These are phyloP conservation scores for Penicillium herquei DNA, from an alignment of 495 filamentous ascomycete genomes.

Conservation along the genomic window DNA sequence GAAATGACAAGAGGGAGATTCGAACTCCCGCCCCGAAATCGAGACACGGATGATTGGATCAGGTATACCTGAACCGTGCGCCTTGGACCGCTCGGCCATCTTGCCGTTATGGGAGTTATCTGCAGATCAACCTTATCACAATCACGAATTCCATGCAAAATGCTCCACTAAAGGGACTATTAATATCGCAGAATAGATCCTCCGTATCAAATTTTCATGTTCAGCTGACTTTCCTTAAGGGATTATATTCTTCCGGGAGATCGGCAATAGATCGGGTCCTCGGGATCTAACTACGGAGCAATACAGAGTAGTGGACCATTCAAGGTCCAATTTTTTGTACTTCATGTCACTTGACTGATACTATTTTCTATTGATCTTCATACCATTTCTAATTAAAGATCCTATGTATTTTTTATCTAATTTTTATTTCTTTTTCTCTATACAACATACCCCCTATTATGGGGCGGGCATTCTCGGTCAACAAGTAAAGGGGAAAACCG, in stretches of 20 bases:
- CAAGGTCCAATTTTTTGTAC: background rate
- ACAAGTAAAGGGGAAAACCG: slow-evolving; percentile 17
- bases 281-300: too few relatives aligned
- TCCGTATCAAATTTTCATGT: background rate
- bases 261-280: too few relatives aligned
- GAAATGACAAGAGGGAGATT: slow-evolving; percentile 39
- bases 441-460: too few relatives aligned
- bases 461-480: background rate
- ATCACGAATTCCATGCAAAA: too few relatives aligned
- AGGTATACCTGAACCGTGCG: slow-evolving; percentile 35
- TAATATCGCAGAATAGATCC: too few relatives aligned
- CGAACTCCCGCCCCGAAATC: slow-evolving; percentile 35
- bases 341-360: background rate
- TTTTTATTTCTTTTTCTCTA: too few relatives aligned
- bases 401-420: too few relatives aligned
- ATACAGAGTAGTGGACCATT: too few relatives aligned
- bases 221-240: background rate
- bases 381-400: too few relatives aligned
- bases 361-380: too few relatives aligned
- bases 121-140: too few relatives aligned
- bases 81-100: slow-evolving; percentile 42
- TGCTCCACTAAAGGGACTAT: too few relatives aligned
- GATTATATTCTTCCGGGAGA: background rate
- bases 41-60: slow-evolving; percentile 27
- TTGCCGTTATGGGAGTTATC: slow-evolving; percentile 1